phyloP scores from a whole-genome alignment of 2,329 filamentous ascomycete genomes.

The Colletotrichum cereale region DNA sequence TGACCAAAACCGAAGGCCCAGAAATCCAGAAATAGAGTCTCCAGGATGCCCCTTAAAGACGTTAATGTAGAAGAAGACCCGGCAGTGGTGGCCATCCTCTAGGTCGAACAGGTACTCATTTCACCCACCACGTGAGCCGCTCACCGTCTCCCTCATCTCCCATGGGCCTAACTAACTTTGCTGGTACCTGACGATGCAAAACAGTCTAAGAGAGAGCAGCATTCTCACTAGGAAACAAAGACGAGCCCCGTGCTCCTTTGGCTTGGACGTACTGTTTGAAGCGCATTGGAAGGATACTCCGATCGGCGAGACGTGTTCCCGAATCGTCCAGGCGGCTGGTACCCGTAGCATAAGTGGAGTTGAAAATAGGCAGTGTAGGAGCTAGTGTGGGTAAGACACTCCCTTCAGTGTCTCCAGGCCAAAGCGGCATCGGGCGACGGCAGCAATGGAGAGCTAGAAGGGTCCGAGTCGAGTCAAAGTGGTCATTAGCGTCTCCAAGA shows the following conservation, averaged over 20 bases:
- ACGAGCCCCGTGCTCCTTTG: constrained; percentile 16
- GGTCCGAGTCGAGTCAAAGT: constrained; percentile 33
- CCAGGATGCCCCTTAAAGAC: constrained; percentile 2
- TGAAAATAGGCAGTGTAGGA: too few species aligned
- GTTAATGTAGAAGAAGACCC: constrained; percentile 1
- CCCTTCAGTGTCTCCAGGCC: constrained; percentile 5
- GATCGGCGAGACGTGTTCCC: constrained; percentile 16
- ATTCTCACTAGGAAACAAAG: constrained; percentile 22
- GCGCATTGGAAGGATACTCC: constrained; percentile 10
- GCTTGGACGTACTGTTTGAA: constrained; percentile 33
- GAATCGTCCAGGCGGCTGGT: constrained; percentile 28
- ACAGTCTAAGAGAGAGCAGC: constrained; percentile 7
- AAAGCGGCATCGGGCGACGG: constrained; percentile 29
- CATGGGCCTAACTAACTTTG: constrained; percentile 13
- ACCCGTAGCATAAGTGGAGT: constrained; percentile 5
- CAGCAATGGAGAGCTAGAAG: constrained; percentile 10
- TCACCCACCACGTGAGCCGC: neutral
- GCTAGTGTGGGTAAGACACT: constrained; percentile 3
- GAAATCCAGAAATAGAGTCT: constrained; percentile 15
- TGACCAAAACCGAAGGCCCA: constrained; percentile 6
- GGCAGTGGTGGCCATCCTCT: constrained; percentile 1
- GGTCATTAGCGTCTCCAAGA: constrained; percentile 26
- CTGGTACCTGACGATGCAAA: constrained; percentile 19
- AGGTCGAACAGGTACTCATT: constrained; percentile 15
- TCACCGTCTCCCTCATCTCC: neutral